Evolutionary conservation across 2,329 filamentous ascomycete genomes (phyloP).

Genomic region (Alternaria sp.): DNA sequence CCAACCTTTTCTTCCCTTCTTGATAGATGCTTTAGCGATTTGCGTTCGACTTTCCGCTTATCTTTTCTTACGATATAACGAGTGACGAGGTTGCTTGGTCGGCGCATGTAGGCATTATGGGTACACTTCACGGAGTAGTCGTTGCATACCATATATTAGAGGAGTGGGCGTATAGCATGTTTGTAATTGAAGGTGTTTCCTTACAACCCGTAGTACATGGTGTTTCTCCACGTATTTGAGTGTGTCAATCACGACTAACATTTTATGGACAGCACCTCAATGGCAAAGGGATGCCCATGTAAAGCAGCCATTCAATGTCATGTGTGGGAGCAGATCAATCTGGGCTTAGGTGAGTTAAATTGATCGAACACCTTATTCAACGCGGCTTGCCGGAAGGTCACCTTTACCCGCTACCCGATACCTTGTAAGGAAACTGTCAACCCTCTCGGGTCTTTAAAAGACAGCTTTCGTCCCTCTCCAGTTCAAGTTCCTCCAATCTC

Average conservation of each 20-base stretch:
- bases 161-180: background rate
- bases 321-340: background rate
- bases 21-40: constrained; percentile 6
- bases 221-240: background rate
- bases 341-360: background rate
- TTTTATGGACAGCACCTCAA: background rate
- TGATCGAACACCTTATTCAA: background rate
- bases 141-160: background rate
- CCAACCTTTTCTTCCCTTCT: background rate
- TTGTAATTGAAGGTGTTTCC: background rate
- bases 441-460: background rate
- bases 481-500: background rate
- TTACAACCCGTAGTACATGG: background rate
- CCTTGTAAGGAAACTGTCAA: background rate
- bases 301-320: no score
- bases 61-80: constrained; percentile 13
- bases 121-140: background rate
- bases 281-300: background rate
- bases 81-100: constrained; percentile 10
- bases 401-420: background rate
- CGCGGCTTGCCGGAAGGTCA: background rate
- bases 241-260: background rate
- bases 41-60: background rate
- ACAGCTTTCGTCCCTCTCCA: background rate
- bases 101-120: background rate